Conservation (phyloP, 139 green algal genomes). For the Chlorella vulgaris region DNA sequence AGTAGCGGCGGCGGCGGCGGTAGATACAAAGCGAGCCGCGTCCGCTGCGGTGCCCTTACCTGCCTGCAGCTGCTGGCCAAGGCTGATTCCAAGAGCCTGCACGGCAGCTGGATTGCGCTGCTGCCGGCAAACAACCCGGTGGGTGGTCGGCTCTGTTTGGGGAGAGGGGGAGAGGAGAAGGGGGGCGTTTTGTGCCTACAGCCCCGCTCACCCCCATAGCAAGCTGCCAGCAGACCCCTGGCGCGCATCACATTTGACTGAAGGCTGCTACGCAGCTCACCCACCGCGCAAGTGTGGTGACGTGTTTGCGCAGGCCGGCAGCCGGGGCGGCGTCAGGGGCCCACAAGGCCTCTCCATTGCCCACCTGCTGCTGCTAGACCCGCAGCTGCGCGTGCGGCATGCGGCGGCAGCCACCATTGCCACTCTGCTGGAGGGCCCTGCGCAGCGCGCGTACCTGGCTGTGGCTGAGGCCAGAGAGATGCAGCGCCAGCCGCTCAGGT, state of each 20-base stretch:
- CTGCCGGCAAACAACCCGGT: constrained; percentile 47
- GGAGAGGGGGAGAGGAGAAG: not conserved
- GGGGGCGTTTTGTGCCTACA: not conserved
- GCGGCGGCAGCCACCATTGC: constrained; percentile 57
- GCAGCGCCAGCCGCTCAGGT: constrained; percentile 6
- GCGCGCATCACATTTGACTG: too few species aligned
- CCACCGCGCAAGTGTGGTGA: too few species aligned
- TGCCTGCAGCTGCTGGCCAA: constrained; percentile 66
- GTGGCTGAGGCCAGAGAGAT: constrained; percentile 56
- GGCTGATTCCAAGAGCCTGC: constrained; percentile 59
- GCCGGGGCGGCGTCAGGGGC: too few species aligned
- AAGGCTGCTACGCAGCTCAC: too few species aligned
- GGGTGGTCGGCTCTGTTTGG: not conserved
- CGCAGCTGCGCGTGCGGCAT: constrained; percentile 53
- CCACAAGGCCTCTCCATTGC: too few species aligned
- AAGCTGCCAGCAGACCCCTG: not conserved
- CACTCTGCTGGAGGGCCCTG: constrained; percentile 65
- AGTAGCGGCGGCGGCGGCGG: constrained; percentile 2
- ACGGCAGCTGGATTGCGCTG: constrained; percentile 62
- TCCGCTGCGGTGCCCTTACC: constrained; percentile 51
- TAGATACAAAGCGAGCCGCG: constrained; percentile 25
- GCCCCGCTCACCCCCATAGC: not conserved
- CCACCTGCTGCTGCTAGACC: constrained; percentile 71
- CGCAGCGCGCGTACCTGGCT: constrained; percentile 60
- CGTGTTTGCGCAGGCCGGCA: not conserved